These are phyloP conservation scores for Cutaneotrichosporon curvatum DNA, from an alignment of 1,284 basidiomycete species.

Conservation along the genomic window DNA sequence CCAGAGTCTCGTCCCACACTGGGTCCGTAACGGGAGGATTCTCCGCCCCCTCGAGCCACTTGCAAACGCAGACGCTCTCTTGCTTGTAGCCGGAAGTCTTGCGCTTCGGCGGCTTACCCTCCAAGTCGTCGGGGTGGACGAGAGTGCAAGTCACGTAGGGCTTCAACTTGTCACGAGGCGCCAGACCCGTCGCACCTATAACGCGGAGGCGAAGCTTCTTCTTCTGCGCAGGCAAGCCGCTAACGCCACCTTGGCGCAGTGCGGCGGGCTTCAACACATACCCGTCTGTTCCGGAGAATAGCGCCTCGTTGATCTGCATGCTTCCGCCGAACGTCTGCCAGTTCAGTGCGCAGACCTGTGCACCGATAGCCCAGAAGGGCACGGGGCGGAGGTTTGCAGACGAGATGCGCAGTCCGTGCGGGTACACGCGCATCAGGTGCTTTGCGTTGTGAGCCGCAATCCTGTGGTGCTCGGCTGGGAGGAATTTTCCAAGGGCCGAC, in stretches of 20 bases:
- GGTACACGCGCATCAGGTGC: conserved; percentile 84
- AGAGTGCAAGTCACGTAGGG: conserved; percentile 17
- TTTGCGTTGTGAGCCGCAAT: conserved; percentile 70
- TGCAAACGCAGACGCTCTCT: not conserved
- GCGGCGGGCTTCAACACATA: conserved; percentile 78
- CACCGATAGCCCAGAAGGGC: conserved; percentile 82
- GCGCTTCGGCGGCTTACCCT: conserved; percentile 13
- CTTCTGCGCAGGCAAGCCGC: not conserved
- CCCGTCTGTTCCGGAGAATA: conserved; percentile 78
- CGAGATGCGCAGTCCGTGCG: conserved; percentile 70
- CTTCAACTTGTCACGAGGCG: conserved; percentile 4
- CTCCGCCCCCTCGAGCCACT: not conserved
- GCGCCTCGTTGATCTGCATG: conserved; percentile 72
- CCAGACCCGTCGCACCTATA: conserved; percentile 12
- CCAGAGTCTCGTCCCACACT: conserved; percentile 68
- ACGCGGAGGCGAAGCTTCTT: conserved; percentile 10
- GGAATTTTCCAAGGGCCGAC: conserved; percentile 7
- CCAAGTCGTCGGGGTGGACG: conserved; percentile 12
- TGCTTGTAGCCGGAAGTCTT: conserved; percentile 12
- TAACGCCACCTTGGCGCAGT: conserved; percentile 11
- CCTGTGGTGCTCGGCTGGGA: conserved; percentile 1
- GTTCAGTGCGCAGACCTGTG: conserved; percentile 90
- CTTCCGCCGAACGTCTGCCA: conserved; percentile 85
- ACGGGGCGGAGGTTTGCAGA: conserved; percentile 87
- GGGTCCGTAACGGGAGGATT: conserved; percentile 47